Conservation (phyloP, 176 grass and related monocot genomes). For the Oryza nivara region DNA sequence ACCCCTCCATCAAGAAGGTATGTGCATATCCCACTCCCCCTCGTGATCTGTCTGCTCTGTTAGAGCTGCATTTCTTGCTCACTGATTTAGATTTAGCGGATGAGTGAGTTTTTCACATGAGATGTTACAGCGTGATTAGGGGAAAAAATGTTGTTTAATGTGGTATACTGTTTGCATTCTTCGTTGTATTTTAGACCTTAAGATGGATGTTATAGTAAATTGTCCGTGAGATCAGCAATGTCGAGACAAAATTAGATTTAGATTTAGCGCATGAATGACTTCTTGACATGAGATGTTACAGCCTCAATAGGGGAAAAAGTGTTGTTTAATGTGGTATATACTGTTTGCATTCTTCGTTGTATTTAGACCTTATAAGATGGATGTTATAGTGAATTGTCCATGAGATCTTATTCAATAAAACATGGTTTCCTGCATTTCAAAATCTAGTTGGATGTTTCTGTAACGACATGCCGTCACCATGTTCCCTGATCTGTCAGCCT, state of each 20-base stretch:
- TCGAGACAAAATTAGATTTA: not conserved
- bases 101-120: not conserved
- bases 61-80: not conserved
- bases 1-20: constrained; percentile 77
- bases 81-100: not conserved
- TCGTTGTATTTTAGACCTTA: not conserved
- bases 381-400: not conserved
- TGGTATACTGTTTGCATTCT: not conserved
- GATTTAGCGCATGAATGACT: not conserved
- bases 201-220: not conserved
- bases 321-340: not conserved
- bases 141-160: not conserved
- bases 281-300: not conserved
- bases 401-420: not conserved
- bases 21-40: not conserved
- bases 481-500: no score
- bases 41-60: not conserved
- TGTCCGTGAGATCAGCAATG: not conserved
- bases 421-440: no score
- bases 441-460: no score
- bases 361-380: not conserved
- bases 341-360: not conserved
- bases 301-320: not conserved
- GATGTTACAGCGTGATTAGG: not conserved
- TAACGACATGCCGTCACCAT: no score